Conservation (phyloP, 768 basidiomycete genomes). For the Suillus americanus region DNA sequence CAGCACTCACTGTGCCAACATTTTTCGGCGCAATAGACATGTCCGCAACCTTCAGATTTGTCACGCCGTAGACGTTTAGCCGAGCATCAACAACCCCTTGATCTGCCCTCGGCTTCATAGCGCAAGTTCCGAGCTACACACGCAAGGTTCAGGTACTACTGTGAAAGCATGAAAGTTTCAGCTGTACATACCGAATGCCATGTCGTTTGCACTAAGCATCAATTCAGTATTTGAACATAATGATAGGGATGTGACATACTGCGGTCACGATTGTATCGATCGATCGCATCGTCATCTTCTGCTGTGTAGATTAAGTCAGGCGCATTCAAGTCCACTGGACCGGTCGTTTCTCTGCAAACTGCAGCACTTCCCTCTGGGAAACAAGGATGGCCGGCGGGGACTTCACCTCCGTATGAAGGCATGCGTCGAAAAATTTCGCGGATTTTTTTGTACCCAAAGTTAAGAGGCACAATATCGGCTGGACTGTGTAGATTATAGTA, state of each 20-base stretch:
- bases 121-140: slow-evolving; percentile 59
- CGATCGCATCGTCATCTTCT: slow-evolving; percentile 37
- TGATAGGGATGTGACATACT: slow-evolving; percentile 14
- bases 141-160: slow-evolving; percentile 20
- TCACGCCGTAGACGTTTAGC: slow-evolving; percentile 61
- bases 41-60: slow-evolving; percentile 61
- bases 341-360: slow-evolving; percentile 15
- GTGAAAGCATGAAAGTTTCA: not conserved
- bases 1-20: slow-evolving; percentile 26
- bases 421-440: slow-evolving; percentile 39
- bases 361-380: slow-evolving; percentile 28
- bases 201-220: slow-evolving; percentile 36
- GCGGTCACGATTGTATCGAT: slow-evolving; percentile 21
- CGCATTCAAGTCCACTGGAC: slow-evolving; percentile 24
- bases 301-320: slow-evolving; percentile 32
- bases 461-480: slow-evolving; percentile 26
- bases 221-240: not conserved
- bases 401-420: slow-evolving; percentile 37
- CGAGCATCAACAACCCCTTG: slow-evolving; percentile 62
- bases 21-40: slow-evolving; percentile 37
- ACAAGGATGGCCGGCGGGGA: slow-evolving; percentile 17
- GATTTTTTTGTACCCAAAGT: slow-evolving; percentile 28
- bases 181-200: slow-evolving; percentile 43
- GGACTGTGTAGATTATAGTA: slow-evolving; percentile 12
- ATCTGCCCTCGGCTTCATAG: slow-evolving; percentile 59